Conservation (phyloP, 106 monocot genomes). For the Allium fistulosum region DNA sequence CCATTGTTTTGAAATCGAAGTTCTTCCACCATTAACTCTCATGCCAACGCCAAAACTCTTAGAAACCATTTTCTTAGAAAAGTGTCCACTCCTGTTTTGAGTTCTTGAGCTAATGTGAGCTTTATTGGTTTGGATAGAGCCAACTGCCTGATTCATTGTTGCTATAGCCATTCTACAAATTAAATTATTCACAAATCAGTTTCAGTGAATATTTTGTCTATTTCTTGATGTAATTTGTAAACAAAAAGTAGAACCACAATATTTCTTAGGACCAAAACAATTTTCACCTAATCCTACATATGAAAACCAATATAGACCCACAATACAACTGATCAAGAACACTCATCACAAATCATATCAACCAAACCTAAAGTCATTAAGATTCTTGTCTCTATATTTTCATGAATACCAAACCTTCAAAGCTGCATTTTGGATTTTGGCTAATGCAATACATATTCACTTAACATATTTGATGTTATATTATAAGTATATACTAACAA, state of each 20-base stretch:
- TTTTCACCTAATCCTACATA: background rate
- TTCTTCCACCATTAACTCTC: conserved; percentile 15
- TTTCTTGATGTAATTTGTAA: background rate
- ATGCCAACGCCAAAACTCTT: conserved; percentile 19
- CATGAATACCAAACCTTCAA: too few species aligned
- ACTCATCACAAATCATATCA: background rate
- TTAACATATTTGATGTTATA: too few species aligned
- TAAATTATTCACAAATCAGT: background rate
- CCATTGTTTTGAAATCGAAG: conserved; percentile 6
- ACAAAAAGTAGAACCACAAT: background rate
- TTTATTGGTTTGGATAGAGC: conserved; percentile 11
- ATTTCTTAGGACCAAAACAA: background rate
- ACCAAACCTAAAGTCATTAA: background rate
- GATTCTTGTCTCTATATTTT: too few species aligned
- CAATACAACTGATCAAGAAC: background rate
- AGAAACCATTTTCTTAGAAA: conserved; percentile 19
- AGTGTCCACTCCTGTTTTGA: conserved; percentile 4
- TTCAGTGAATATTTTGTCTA: background rate
- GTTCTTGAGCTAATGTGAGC: conserved; percentile 3
- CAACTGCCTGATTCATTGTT: conserved; percentile 19
- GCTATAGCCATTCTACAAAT: conserved; percentile 29
- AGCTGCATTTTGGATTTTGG: too few species aligned
- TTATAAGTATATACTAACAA: background rate
- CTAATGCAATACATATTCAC: too few species aligned
- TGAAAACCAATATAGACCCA: background rate